phyloP scores from a whole-genome alignment of 1,284 basidiomycete species.

The Sporisorium reilianum region DNA sequence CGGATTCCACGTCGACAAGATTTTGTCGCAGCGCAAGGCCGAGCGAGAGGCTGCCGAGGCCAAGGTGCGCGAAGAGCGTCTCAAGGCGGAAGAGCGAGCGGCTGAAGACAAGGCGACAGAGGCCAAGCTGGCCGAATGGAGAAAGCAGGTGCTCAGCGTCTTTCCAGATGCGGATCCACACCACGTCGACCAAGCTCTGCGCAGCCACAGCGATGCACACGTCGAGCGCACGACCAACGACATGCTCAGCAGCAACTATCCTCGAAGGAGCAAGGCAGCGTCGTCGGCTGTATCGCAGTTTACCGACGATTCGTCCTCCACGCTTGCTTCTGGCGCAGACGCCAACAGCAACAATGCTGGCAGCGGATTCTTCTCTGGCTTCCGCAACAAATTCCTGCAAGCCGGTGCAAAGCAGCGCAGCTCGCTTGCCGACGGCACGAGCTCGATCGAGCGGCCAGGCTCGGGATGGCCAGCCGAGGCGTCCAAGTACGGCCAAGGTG shows the following conservation, averaged over 20 bases:
- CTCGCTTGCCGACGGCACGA: conserved; percentile 59
- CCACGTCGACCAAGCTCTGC: conserved; percentile 60
- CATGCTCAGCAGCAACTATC: conserved; percentile 60
- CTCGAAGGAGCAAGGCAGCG: conserved; percentile 43
- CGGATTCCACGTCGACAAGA: conserved; percentile 85
- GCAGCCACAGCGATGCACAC: conserved; percentile 58
- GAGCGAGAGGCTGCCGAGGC: conserved; percentile 76
- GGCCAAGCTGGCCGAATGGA: conserved; percentile 41
- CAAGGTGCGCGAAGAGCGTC: conserved; percentile 59
- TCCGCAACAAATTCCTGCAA: conserved; percentile 47
- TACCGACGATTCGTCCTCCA: conserved; percentile 13
- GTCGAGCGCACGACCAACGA: conserved; percentile 65
- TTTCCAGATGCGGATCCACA: conserved; percentile 68
- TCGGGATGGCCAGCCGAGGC: conserved; percentile 20
- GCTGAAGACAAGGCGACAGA: conserved; percentile 44
- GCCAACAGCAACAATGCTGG: conserved; percentile 11
- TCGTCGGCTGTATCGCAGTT: conserved; percentile 21
- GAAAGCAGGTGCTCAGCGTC: conserved; percentile 58
- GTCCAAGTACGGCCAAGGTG: conserved; percentile 10
- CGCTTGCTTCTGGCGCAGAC: conserved; percentile 6
- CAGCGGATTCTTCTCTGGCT: conserved; percentile 49
- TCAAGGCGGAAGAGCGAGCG: conserved; percentile 60
- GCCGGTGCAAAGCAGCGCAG: conserved; percentile 36
- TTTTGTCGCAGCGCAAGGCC: conserved; percentile 84
- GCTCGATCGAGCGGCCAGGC: conserved; percentile 53